These are phyloP conservation scores for Blastomyces silverae DNA, from an alignment of 2,329 filamentous ascomycete genomes.

Conservation along the genomic window DNA sequence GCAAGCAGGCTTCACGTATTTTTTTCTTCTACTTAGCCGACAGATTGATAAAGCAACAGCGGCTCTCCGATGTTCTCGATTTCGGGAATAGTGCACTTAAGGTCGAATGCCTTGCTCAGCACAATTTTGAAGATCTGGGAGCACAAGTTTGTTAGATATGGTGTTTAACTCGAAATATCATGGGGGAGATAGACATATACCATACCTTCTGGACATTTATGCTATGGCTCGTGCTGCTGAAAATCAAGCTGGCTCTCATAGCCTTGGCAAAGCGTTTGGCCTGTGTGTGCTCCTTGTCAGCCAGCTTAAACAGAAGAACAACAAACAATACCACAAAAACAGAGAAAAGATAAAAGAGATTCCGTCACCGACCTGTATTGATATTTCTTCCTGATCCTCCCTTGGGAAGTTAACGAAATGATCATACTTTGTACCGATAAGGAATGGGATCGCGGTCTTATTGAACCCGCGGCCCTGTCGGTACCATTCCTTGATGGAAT, in stretches of 20 bases:
- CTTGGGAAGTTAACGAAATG: conserved; percentile 98
- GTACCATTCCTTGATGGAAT: conserved; percentile 99
- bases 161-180: conserved; percentile 6
- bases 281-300: conserved; percentile 42
- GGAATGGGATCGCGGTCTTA: conserved; percentile 97
- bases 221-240: conserved; percentile 97
- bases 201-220: conserved; percentile 98
- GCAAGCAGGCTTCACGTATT: not conserved
- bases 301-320: not conserved
- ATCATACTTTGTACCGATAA: conserved; percentile 97
- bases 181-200: not conserved
- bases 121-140: conserved; percentile 98
- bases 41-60: conserved; percentile 65
- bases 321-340: not conserved
- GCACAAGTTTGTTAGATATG: conserved; percentile 25
- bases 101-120: conserved; percentile 93
- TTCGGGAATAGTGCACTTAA: conserved; percentile 98
- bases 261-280: conserved; percentile 94
- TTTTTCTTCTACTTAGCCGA: conserved; percentile 8
- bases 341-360: not conserved
- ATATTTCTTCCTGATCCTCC: conserved; percentile 98
- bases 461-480: conserved; percentile 96
- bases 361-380: conserved; percentile 63
- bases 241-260: conserved; percentile 96
- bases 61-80: conserved; percentile 98